Evolutionary conservation across 2,329 filamentous ascomycete species (phyloP).

Genomic region (Colletotrichum sp.): DNA sequence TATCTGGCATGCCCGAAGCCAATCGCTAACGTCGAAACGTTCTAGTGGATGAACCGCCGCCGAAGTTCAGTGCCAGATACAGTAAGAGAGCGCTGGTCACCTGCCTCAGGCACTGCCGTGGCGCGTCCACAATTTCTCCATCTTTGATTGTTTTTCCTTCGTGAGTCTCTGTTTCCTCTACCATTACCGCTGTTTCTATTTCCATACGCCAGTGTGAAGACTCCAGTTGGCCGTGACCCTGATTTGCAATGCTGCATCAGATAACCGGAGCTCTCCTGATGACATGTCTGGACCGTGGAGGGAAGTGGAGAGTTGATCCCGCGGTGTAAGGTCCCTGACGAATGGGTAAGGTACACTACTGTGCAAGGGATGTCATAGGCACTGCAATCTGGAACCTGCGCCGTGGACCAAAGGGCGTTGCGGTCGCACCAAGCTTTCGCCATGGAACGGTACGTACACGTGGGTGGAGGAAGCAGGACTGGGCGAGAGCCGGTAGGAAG

Average conservation of each 20-base stretch:
- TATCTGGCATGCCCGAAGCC: conserved; percentile 2
- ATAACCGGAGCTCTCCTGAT: neutral
- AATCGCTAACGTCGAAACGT: conserved; percentile 13
- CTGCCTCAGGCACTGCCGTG: neutral
- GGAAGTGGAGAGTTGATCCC: neutral
- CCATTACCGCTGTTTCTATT: neutral
- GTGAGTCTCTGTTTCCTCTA: neutral
- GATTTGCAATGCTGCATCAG: neutral
- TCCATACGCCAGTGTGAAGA: neutral
- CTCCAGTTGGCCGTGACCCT: neutral
- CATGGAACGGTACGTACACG: conserved; percentile 8
- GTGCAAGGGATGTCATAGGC: neutral
- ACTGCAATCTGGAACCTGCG: neutral
- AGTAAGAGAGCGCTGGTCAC: conserved; percentile 1
- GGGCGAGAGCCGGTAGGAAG: neutral
- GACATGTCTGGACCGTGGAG: neutral
- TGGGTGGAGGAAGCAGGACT: neutral
- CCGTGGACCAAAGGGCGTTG: conserved; percentile 1
- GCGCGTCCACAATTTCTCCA: neutral
- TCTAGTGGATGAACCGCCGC: conserved; percentile 5
- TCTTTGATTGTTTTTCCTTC: neutral
- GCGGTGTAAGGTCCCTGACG: neutral
- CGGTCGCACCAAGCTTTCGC: conserved; percentile 18
- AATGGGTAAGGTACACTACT: neutral
- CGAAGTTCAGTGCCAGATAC: conserved; percentile 1